These are phyloP conservation scores for Syzygium grande DNA, from an alignment of 345 rosid genomes.

Conservation along the genomic window DNA sequence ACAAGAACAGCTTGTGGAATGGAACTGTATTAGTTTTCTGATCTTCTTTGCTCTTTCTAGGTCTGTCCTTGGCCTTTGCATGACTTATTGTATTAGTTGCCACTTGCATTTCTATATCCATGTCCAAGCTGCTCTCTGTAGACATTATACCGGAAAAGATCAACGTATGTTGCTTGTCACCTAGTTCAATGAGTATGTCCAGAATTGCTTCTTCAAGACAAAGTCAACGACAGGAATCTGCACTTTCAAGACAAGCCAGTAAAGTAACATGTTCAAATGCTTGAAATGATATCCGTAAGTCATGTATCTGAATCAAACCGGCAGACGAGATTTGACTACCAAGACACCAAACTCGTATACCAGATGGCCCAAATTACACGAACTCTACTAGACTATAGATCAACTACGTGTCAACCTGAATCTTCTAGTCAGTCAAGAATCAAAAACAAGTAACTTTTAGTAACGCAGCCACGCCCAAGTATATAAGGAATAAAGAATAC, in stretches of 20 bases:
- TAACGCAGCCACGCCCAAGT: not conserved
- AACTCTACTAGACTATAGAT: not conserved
- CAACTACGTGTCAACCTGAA: not conserved
- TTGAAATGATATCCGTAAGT: not conserved
- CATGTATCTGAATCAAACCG: not conserved
- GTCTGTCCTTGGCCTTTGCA: constrained; percentile 8
- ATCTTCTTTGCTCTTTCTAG: constrained; percentile 25
- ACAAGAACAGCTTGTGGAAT: constrained; percentile 61
- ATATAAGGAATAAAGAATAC: not conserved
- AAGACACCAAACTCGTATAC: not conserved
- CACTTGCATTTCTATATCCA: not conserved
- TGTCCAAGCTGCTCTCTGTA: not conserved
- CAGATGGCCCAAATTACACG: not conserved
- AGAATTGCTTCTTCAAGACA: not conserved
- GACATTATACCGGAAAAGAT: not conserved
- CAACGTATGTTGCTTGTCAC: not conserved
- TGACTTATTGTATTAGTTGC: not conserved
- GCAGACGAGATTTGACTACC: not conserved
- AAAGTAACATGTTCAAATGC: not conserved
- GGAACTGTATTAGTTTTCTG: constrained; percentile 54
- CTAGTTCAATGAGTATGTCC: not conserved
- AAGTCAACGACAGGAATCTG: not conserved
- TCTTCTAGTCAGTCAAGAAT: not conserved
- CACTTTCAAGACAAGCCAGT: not conserved
- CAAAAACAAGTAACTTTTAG: not conserved